These are phyloP conservation scores for Lineolata rhizophorae DNA, from an alignment of 495 filamentous ascomycete species.

Conservation along the genomic window DNA sequence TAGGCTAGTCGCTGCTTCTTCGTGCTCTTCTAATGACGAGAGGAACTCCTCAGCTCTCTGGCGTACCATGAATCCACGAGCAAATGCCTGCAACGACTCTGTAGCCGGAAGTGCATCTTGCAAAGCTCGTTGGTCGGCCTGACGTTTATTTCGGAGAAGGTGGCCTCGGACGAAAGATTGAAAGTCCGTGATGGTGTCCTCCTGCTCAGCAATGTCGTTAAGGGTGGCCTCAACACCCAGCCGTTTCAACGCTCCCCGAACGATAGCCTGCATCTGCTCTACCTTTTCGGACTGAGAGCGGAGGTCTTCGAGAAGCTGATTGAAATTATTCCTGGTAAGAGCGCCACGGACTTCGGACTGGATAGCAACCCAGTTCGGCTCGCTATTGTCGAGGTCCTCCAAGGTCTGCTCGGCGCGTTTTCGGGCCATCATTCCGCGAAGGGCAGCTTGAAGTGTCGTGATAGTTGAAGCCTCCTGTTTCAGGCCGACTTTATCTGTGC, in stretches of 20 bases:
- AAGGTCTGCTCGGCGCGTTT: background rate
- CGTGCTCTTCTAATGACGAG: constrained; percentile 33
- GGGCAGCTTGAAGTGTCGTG: constrained; percentile 1
- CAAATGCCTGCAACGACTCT: constrained; percentile 43
- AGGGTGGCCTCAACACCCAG: constrained; percentile 14
- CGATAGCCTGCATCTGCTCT: constrained; percentile 24
- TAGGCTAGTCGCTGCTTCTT: constrained; percentile 34
- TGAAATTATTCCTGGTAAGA: constrained; percentile 6
- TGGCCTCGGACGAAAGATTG: constrained; percentile 15
- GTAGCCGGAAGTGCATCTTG: constrained; percentile 33
- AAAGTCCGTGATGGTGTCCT: constrained; percentile 14
- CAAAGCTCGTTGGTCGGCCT: constrained; percentile 32
- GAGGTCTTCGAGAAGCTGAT: constrained; percentile 16
- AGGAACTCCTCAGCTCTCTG: constrained; percentile 27
- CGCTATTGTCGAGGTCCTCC: background rate
- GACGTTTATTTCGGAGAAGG: constrained; percentile 21
- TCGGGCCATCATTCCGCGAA: background rate
- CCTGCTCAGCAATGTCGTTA: constrained; percentile 16
- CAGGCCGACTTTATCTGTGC: constrained; percentile 14
- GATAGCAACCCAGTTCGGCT: background rate
- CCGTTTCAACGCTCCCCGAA: constrained; percentile 22
- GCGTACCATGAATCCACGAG: constrained; percentile 39
- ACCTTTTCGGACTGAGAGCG: constrained; percentile 12
- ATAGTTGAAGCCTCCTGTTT: constrained; percentile 12
- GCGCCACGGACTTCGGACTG: background rate